phyloP scores from a whole-genome alignment of 2,329 filamentous ascomycete species.

The Diaporthe destruens region DNA sequence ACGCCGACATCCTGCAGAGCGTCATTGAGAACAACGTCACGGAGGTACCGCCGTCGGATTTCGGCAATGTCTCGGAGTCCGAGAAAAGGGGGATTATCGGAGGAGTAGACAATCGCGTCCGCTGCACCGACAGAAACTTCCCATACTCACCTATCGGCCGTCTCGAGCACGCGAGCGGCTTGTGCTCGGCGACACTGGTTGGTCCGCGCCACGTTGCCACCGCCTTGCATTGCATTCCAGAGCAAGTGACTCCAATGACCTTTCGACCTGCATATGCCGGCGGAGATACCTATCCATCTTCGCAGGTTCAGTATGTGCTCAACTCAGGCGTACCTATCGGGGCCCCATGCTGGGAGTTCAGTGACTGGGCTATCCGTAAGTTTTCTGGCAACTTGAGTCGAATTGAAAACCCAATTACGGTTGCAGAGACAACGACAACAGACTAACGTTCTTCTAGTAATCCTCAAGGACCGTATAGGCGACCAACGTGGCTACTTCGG shows the following conservation, averaged over 20 bases:
- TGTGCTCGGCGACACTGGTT: background rate
- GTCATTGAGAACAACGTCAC: conserved; percentile 9
- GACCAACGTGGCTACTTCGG: conserved; percentile 13
- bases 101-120: background rate
- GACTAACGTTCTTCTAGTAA: background rate
- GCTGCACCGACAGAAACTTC: conserved; percentile 17
- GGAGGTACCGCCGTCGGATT: background rate
- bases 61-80: background rate
- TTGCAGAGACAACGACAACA: no score
- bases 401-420: background rate
- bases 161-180: background rate
- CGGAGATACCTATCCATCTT: background rate
- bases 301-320: background rate
- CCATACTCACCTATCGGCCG: conserved; percentile 12
- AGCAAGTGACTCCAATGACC: background rate
- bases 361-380: conserved; percentile 6
- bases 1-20: background rate
- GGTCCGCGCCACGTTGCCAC: conserved; percentile 7
- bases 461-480: conserved; percentile 9
- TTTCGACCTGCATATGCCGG: conserved; percentile 15
- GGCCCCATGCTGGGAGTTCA: conserved; percentile 15
- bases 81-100: conserved; percentile 1
- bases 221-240: conserved; percentile 3
- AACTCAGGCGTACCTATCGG: conserved; percentile 2
- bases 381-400: no score